A percentile compares a stretch with the other conserved stretches of the same genome.
Conservation (phyloP, 2,329 filamentous ascomycete genomes). For the Pseudogymnoascus sp. region DNA sequence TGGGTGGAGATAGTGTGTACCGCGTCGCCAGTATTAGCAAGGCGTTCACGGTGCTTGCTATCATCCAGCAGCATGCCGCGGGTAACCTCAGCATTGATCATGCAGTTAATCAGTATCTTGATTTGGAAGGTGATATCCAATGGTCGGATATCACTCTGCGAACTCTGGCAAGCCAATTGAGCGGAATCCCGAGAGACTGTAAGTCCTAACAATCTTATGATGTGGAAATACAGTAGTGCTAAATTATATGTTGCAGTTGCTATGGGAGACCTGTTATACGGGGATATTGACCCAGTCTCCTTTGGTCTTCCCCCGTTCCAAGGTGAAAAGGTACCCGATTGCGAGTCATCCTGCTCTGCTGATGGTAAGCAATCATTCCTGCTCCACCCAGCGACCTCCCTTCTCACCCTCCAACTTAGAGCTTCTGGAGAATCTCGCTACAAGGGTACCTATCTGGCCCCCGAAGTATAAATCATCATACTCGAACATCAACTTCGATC, state of each 20-base stretch:
- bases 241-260: not conserved
- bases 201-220: not conserved
- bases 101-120: slow-evolving; percentile 20
- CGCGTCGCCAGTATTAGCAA: slow-evolving; percentile 13
- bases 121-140: slow-evolving; percentile 15
- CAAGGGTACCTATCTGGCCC: slow-evolving; percentile 18
- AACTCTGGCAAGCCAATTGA: slow-evolving; percentile 23
- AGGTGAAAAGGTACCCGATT: not conserved
- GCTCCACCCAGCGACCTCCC: not conserved
- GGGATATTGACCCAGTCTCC: not conserved
- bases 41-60: slow-evolving; percentile 22
- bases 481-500: slow-evolving; percentile 26
- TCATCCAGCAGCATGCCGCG: slow-evolving; percentile 24
- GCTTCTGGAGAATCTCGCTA: slow-evolving; percentile 10
- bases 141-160: slow-evolving; percentile 26
- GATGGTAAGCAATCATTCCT: not conserved
- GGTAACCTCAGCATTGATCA: slow-evolving; percentile 26
- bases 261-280: not conserved
- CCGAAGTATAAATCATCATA: slow-evolving; percentile 25
- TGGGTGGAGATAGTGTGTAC: slow-evolving; percentile 1
- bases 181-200: slow-evolving; percentile 26
- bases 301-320: not conserved
- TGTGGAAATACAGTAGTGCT: not conserved
- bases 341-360: not conserved
- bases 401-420: not conserved